phyloP scores from a whole-genome alignment of 2,329 filamentous ascomycete genomes.

The Colletotrichum cereale region DNA sequence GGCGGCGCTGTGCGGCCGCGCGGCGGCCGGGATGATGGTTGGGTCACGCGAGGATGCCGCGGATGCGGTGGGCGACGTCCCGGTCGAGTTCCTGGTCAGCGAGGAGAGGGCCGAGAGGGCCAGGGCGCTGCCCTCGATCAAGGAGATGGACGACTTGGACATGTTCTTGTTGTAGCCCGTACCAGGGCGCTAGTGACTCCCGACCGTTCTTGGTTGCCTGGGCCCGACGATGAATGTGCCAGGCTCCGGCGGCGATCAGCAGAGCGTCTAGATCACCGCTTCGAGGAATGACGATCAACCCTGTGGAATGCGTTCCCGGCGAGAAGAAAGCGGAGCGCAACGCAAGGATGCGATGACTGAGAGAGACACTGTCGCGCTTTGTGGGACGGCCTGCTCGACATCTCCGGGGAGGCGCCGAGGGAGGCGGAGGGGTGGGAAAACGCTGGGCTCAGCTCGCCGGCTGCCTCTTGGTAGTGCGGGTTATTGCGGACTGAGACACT shows the following conservation, averaged over 20 bases:
- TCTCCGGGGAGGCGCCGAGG: constrained; percentile 1
- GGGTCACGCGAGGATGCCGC: constrained; percentile 48
- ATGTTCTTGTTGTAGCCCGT: constrained; percentile 37
- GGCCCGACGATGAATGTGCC: not conserved
- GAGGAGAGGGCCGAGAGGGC: constrained; percentile 47
- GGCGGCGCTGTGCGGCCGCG: constrained; percentile 74
- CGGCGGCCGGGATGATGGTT: constrained; percentile 71
- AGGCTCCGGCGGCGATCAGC: not conserved
- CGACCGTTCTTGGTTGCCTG: not conserved
- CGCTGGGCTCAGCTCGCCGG: not conserved
- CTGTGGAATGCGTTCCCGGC: not conserved
- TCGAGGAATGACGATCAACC: not conserved
- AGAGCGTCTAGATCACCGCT: not conserved
- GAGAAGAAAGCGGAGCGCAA: not conserved
- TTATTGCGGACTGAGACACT: constrained; percentile 11
- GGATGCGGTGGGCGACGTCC: constrained; percentile 57
- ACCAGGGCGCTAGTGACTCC: not conserved
- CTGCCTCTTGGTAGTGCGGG: not conserved
- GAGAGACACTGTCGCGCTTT: not conserved
- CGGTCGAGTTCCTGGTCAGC: constrained; percentile 55
- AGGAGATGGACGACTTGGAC: constrained; percentile 38
- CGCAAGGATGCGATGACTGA: too few species aligned
- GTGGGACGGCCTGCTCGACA: not conserved
- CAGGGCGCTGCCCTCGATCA: constrained; percentile 33
- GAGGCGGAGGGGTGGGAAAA: not conserved